Evolutionary conservation across 2,329 filamentous ascomycete species (phyloP).

Genomic region (Trichophaea hybrida): DNA sequence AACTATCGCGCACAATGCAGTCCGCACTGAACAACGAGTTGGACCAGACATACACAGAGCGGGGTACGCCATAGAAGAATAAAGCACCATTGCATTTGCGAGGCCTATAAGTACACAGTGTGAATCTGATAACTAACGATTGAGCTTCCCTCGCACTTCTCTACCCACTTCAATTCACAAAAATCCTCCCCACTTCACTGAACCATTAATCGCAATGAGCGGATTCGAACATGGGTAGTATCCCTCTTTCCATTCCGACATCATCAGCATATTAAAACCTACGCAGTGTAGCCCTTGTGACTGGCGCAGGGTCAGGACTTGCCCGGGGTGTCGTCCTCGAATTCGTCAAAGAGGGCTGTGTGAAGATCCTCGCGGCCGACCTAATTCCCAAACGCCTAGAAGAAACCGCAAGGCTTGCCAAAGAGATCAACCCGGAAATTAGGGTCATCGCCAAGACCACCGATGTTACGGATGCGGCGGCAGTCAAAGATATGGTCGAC

Average conservation of each 20-base stretch:
- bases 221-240: neutral
- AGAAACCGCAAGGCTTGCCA: neutral
- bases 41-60: no score
- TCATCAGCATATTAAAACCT: neutral
- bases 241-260: neutral
- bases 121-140: no score
- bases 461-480: constrained; percentile 4
- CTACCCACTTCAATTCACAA: no score
- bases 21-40: no score
- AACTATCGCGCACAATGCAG: no score
- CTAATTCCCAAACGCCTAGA: neutral
- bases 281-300: constrained; percentile 1
- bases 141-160: no score
- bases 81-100: no score
- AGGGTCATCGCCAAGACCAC: neutral
- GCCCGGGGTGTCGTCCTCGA: constrained; percentile 1
- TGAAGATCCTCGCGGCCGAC: constrained; percentile 2
- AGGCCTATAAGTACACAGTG: no score
- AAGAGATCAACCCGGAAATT: neutral
- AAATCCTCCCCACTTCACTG: no score
- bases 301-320: constrained; percentile 8
- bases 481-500: constrained; percentile 7
- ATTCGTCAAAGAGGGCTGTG: constrained; percentile 2
- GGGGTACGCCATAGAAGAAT: no score
- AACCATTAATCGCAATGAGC: constrained; percentile 2